phyloP scores from a whole-genome alignment of 108 stramenopile genomes.

The Phaeodactylum tricornutum region DNA sequence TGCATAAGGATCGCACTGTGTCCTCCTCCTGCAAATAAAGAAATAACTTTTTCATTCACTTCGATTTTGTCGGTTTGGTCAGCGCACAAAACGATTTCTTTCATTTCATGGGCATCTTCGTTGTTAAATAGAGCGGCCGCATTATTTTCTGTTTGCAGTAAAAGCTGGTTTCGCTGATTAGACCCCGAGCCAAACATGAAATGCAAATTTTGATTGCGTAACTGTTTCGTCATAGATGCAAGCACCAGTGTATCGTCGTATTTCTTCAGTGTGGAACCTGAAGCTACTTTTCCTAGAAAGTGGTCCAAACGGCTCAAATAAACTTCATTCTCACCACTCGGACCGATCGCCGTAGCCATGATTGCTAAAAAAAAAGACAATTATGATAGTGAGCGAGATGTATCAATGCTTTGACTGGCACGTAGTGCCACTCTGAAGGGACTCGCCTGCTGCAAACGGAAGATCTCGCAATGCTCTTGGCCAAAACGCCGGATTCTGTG shows the following conservation, averaged over 20 bases:
- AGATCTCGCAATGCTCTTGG: slow-evolving; percentile 43
- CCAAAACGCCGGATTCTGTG: slow-evolving; percentile 82
- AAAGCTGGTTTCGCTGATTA: slow-evolving; percentile 74
- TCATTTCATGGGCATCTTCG: slow-evolving; percentile 47
- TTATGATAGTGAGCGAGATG: too few species aligned
- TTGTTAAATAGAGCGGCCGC: slow-evolving; percentile 12
- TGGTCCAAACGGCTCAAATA: slow-evolving; percentile 47
- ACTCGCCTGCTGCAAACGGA: slow-evolving; percentile 52
- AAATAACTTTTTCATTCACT: slow-evolving; percentile 12
- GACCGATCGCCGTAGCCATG: slow-evolving; percentile 58
- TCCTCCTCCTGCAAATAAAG: slow-evolving; percentile 64
- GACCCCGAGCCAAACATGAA: slow-evolving; percentile 70
- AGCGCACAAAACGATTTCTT: slow-evolving; percentile 47
- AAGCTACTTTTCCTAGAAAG: slow-evolving; percentile 32
- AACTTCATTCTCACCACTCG: slow-evolving; percentile 49
- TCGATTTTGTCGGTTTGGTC: slow-evolving; percentile 1
- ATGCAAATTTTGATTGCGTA: slow-evolving; percentile 34
- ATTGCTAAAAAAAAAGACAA: too few species aligned
- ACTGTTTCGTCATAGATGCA: slow-evolving; percentile 38
- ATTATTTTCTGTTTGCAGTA: slow-evolving; percentile 18
- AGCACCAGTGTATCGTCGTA: slow-evolving; percentile 32
- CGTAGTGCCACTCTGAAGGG: too few species aligned
- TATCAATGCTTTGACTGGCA: too few species aligned
- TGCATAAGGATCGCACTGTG: slow-evolving; percentile 62
- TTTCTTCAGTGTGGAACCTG: slow-evolving; percentile 11